Conservation (phyloP, 371 early-diverging fungal species). For the Cokeromyces recurvatus region DNA sequence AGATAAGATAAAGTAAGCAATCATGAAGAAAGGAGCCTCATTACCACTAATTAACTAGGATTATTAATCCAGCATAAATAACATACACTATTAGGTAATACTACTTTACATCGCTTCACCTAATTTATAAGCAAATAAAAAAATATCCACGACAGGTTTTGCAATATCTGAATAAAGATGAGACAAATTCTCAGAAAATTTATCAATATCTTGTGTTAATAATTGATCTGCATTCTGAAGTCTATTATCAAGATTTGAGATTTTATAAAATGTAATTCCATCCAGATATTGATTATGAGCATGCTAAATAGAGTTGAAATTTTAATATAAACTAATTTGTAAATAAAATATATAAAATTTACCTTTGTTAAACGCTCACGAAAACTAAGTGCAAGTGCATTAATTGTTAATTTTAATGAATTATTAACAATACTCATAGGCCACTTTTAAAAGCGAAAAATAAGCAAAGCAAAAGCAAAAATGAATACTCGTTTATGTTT, state of each 20-base stretch:
- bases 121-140: constrained; percentile 80
- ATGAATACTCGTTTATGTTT: background rate
- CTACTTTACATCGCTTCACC: constrained; percentile 81
- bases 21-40: constrained; percentile 75
- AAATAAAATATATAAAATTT: background rate
- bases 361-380: constrained; percentile 72
- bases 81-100: too few species aligned
- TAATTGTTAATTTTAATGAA: constrained; percentile 66
- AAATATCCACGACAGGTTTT: constrained; percentile 81
- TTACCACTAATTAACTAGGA: constrained; percentile 56
- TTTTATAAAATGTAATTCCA: constrained; percentile 80
- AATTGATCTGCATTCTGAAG: constrained; percentile 84
- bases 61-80: too few species aligned
- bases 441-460: constrained; percentile 44
- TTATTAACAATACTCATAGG: constrained; percentile 75
- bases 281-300: constrained; percentile 79
- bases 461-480: too few species aligned
- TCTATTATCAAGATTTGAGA: constrained; percentile 74
- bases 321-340: background rate
- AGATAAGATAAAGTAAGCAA: constrained; percentile 74
- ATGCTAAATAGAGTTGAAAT: constrained; percentile 54
- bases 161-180: constrained; percentile 79
- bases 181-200: constrained; percentile 73
- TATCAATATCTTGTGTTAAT: constrained; percentile 85
- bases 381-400: constrained; percentile 71